Evolutionary conservation across 2,329 filamentous ascomycete genomes (phyloP).

Genomic region (Fusarium sp.): DNA sequence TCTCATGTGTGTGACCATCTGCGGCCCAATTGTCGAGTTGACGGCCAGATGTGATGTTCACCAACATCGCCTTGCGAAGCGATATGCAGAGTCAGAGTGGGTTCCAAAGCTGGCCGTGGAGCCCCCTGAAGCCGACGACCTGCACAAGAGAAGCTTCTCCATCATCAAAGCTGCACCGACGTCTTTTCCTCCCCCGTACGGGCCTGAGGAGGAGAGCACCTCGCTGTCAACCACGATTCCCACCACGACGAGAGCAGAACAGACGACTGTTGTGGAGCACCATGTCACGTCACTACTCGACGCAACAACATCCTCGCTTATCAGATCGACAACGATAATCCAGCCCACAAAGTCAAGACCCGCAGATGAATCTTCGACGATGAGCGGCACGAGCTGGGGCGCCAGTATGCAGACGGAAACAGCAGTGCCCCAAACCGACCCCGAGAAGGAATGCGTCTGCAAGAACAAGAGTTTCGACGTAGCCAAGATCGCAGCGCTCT

Average conservation of each 20-base stretch:
- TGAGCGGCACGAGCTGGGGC: slow-evolving; percentile 19
- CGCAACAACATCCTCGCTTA: slow-evolving; percentile 17
- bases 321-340: slow-evolving; percentile 16
- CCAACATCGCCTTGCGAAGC: slow-evolving; percentile 48
- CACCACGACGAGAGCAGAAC: slow-evolving; percentile 15
- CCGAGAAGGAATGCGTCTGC: slow-evolving; percentile 56
- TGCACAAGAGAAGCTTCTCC: slow-evolving; percentile 48
- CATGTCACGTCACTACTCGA: slow-evolving; percentile 6
- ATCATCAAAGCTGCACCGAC: slow-evolving; percentile 52
- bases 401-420: slow-evolving; percentile 33
- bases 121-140: slow-evolving; percentile 21
- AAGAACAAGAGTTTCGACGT: slow-evolving; percentile 58
- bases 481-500: slow-evolving; percentile 54
- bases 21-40: slow-evolving; percentile 60
- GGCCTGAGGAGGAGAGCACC: slow-evolving; percentile 22
- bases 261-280: slow-evolving; percentile 18
- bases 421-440: slow-evolving; percentile 38
- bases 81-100: slow-evolving; percentile 39
- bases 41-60: slow-evolving; percentile 54
- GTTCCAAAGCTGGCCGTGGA: slow-evolving; percentile 43
- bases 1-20: slow-evolving; percentile 57
- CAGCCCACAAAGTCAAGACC: slow-evolving; percentile 20
- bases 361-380: slow-evolving; percentile 1
- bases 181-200: slow-evolving; percentile 46
- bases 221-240: slow-evolving; percentile 24